A percentile compares a stretch with the other conserved stretches of the same genome.
Evolutionary conservation across 257 asterid genomes (phyloP).

Genomic region (Hygrophila difformis): DNA sequence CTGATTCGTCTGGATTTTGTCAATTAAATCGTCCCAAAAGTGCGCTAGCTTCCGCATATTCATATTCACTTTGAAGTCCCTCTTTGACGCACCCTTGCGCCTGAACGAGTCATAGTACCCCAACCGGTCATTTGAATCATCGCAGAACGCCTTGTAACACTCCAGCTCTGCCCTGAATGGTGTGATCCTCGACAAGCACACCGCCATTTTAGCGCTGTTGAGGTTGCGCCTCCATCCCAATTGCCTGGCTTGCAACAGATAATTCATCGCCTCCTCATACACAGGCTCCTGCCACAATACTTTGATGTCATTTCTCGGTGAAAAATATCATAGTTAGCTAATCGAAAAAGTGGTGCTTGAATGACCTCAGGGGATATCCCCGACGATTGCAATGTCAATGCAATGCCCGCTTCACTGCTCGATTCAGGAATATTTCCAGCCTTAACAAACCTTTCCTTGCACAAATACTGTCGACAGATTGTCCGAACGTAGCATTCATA

Average conservation of each 20-base stretch:
- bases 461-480: slow-evolving; percentile 38
- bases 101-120: slow-evolving; percentile 87
- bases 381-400: slow-evolving; percentile 56
- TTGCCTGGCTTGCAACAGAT: slow-evolving; percentile 51
- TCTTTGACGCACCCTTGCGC: slow-evolving; percentile 48
- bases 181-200: slow-evolving; percentile 40
- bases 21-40: slow-evolving; percentile 62
- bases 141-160: slow-evolving; percentile 71
- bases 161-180: slow-evolving; percentile 73
- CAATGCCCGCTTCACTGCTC: slow-evolving; percentile 64
- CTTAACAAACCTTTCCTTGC: slow-evolving; percentile 24
- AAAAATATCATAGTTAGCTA: no score
- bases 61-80: slow-evolving; percentile 43
- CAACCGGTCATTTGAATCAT: slow-evolving; percentile 51
- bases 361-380: slow-evolving; percentile 47
- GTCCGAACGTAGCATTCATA: slow-evolving; percentile 37
- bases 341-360: no score
- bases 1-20: slow-evolving; percentile 57
- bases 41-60: slow-evolving; percentile 41
- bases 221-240: slow-evolving; percentile 57
- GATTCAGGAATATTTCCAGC: slow-evolving; percentile 35
- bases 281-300: slow-evolving; percentile 43
- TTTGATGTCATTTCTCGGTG: no score
- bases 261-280: slow-evolving; percentile 41
- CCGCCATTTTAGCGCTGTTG: slow-evolving; percentile 67